Evolutionary conservation across 2,329 filamentous ascomycete species (phyloP).

Genomic region (Clonostachys byssicola): DNA sequence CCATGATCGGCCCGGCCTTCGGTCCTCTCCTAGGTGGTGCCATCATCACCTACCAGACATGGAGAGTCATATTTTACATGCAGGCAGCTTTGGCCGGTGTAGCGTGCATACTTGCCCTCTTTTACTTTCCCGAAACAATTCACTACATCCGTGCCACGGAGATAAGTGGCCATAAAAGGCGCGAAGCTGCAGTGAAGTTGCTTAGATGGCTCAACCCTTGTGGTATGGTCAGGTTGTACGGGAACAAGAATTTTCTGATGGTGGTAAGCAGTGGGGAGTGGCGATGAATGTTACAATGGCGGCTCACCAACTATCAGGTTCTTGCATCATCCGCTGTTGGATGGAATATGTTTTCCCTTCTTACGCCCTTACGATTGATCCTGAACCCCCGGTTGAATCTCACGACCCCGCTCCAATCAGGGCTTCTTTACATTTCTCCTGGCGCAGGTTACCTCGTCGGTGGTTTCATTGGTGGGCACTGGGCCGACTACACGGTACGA

Average conservation of each 20-base stretch:
- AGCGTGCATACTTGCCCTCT: background rate
- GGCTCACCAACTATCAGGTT: no score
- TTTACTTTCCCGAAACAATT: background rate
- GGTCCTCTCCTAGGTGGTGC: background rate
- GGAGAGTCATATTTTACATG: background rate
- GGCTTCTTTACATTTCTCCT: slow-evolving; percentile 72
- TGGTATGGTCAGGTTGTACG: background rate
- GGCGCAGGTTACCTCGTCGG: slow-evolving; percentile 69
- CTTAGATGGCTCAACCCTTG: background rate
- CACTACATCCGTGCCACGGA: background rate
- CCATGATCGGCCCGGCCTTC: background rate
- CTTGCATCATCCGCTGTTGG: slow-evolving; percentile 42
- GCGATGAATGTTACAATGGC: no score
- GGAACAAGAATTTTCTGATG: background rate
- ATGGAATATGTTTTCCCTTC: slow-evolving; percentile 70
- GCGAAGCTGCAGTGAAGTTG: no score
- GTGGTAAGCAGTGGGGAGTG: no score
- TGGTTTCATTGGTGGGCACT: slow-evolving; percentile 66
- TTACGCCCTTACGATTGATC: slow-evolving; percentile 66
- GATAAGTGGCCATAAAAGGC: background rate
- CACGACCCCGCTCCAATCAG: slow-evolving; percentile 59
- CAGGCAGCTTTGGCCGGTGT: background rate
- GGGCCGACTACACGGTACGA: slow-evolving; percentile 64
- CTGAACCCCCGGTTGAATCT: slow-evolving; percentile 67
- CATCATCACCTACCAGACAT: background rate